phyloP scores from a whole-genome alignment of 1,284 basidiomycete species.

The Leucoagaricus sp. region DNA sequence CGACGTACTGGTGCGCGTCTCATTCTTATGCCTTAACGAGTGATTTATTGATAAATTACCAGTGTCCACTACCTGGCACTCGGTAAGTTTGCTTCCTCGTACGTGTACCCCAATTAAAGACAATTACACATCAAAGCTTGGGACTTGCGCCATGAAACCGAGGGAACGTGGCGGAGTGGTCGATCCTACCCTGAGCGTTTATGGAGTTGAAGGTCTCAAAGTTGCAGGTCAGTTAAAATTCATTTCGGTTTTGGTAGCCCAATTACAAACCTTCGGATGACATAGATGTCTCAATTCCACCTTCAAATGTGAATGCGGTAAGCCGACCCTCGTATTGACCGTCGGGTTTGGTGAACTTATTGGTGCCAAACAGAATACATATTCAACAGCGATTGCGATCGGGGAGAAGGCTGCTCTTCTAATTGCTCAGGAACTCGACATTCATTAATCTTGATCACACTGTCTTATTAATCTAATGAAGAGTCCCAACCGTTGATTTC shows the following conservation, averaged over 20 bases:
- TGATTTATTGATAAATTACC: too few relatives aligned
- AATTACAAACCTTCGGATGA: too few relatives aligned
- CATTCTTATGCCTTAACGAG: too few relatives aligned
- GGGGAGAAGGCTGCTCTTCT: slow-evolving; percentile 70
- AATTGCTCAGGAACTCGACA: slow-evolving; percentile 65
- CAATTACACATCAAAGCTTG: neutral
- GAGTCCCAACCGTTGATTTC: too few relatives aligned
- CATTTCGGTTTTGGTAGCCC: neutral
- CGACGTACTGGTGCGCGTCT: too few relatives aligned
- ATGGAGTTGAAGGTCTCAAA: slow-evolving; percentile 78
- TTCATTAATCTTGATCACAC: too few relatives aligned
- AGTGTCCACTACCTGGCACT: slow-evolving; percentile 81
- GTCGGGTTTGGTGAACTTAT: too few relatives aligned
- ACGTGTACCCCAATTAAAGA: slow-evolving; percentile 17
- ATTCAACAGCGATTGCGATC: slow-evolving; percentile 67
- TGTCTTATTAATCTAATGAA: too few relatives aligned
- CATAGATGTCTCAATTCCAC: too few relatives aligned
- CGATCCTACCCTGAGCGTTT: slow-evolving; percentile 71
- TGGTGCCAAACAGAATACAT: too few relatives aligned
- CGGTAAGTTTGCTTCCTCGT: slow-evolving; percentile 59
- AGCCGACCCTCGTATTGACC: too few relatives aligned
- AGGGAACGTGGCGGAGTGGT: slow-evolving; percentile 76
- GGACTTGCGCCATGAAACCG: slow-evolving; percentile 71
- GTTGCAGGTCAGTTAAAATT: neutral
- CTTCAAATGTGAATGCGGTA: too few relatives aligned